Conservation (phyloP, 108 stramenopile genomes). For the Nannochloropsis gaditana region DNA sequence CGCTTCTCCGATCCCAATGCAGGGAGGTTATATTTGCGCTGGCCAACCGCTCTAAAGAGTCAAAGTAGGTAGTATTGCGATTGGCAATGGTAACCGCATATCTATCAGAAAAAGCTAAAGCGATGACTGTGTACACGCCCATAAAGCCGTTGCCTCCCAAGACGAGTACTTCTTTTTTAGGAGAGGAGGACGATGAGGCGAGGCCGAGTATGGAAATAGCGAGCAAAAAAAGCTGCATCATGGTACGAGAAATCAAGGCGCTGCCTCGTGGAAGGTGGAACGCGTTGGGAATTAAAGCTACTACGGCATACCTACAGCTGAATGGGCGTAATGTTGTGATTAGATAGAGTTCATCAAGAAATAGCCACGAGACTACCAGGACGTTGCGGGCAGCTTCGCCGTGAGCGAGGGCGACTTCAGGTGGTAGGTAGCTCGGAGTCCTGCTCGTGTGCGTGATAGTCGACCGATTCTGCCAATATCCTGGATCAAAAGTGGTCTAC, state of each 20-base stretch:
- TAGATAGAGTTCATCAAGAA: too few species aligned
- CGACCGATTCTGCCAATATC: too few species aligned
- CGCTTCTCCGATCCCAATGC: not conserved
- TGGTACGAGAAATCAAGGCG: not conserved
- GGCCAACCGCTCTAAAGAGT: not conserved
- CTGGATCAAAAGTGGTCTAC: too few species aligned
- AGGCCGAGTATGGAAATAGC: not conserved
- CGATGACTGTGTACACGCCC: not conserved
- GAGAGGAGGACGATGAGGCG: not conserved
- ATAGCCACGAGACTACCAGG: too few species aligned
- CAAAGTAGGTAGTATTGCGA: not conserved
- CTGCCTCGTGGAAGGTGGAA: too few species aligned
- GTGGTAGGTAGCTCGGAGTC: too few species aligned
- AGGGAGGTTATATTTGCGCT: not conserved
- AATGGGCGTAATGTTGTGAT: too few species aligned
- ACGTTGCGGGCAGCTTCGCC: too few species aligned
- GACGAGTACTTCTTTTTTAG: not conserved
- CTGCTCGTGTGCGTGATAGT: too few species aligned
- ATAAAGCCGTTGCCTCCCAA: not conserved
- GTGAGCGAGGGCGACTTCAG: too few species aligned
- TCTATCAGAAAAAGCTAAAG: not conserved
- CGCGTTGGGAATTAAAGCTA: too few species aligned
- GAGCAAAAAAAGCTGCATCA: not conserved
- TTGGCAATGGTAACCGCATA: slow-evolving; percentile 4
- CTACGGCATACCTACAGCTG: too few species aligned